Percentiles rank a stretch among this genome's conserved stretches.
phyloP scores from a whole-genome alignment of 2,329 filamentous ascomycete species.

The Ramularia endophylla region DNA sequence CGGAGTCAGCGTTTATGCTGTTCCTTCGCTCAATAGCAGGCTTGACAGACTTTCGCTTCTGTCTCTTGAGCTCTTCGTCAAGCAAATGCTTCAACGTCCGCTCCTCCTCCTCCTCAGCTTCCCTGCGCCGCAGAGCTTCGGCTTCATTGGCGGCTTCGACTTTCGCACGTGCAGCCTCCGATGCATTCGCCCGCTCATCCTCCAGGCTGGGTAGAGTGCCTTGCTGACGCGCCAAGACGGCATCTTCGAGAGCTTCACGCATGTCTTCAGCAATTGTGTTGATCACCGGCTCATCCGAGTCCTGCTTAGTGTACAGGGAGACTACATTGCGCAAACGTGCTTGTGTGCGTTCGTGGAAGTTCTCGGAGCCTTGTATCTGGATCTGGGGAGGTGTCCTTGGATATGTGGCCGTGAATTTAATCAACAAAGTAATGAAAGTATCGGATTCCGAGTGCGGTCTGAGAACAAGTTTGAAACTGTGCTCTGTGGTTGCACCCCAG shows the following conservation, averaged over 20 bases:
- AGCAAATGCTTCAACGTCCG: constrained; percentile 65
- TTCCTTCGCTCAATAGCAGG: constrained; percentile 33
- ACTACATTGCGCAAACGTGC: constrained; percentile 67
- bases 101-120: constrained; percentile 54
- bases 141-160: constrained; percentile 39
- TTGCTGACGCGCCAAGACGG: constrained; percentile 68
- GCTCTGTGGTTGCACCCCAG: constrained; percentile 82
- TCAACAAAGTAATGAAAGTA: constrained; percentile 64
- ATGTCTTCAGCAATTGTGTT: constrained; percentile 56
- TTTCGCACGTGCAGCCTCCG: constrained; percentile 59
- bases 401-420: constrained; percentile 83
- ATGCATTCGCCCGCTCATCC: constrained; percentile 79
- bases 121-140: constrained; percentile 33
- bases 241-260: constrained; percentile 73
- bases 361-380: constrained; percentile 57
- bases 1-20: constrained; percentile 1
- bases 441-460: constrained; percentile 68
- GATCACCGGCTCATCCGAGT: constrained; percentile 54
- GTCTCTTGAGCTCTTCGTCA: constrained; percentile 63
- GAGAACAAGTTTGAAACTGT: constrained; percentile 73
- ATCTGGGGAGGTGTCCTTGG: constrained; percentile 76
- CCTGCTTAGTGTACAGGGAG: constrained; percentile 60
- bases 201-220: constrained; percentile 77
- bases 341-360: constrained; percentile 63
- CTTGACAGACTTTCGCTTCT: constrained; percentile 50